phyloP scores from a whole-genome alignment of 1,284 basidiomycete species.

The Amylostereum chailletii region DNA sequence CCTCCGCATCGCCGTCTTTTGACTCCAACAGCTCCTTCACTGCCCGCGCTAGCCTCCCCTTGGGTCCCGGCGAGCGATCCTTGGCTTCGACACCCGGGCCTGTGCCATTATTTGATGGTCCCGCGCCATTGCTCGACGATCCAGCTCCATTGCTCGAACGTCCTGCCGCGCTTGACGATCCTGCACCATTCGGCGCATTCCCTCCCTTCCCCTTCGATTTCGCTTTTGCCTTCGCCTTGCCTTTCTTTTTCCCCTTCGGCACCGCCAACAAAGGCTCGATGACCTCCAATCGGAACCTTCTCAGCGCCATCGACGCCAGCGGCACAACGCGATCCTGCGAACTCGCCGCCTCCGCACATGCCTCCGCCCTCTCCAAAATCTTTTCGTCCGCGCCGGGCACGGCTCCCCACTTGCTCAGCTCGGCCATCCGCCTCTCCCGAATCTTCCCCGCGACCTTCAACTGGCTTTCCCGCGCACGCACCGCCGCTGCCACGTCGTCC shows the following conservation, averaged over 20 bases:
- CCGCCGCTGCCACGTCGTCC: constrained; percentile 48
- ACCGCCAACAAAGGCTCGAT: constrained; percentile 59
- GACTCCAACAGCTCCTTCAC: constrained; percentile 56
- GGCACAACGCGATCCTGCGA: constrained; percentile 54
- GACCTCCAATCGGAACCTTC: constrained; percentile 62
- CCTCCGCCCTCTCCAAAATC: constrained; percentile 45
- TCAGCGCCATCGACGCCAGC: constrained; percentile 51
- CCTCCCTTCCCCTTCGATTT: constrained; percentile 30
- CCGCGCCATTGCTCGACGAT: no score
- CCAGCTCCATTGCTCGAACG: no score
- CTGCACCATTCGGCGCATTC: constrained; percentile 16
- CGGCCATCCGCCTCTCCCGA: constrained; percentile 47
- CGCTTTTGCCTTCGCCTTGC: constrained; percentile 30
- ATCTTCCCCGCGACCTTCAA: constrained; percentile 49
- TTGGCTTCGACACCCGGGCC: constrained; percentile 4
- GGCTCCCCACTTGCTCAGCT: constrained; percentile 59
- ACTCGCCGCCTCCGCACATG: constrained; percentile 66
- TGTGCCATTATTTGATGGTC: no score
- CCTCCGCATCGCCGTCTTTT: constrained; percentile 36
- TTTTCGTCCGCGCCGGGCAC: constrained; percentile 18
- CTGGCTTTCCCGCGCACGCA: constrained; percentile 41
- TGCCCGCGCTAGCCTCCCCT: constrained; percentile 56
- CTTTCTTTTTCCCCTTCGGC: constrained; percentile 47
- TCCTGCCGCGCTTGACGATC: not conserved
- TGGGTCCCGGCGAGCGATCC: constrained; percentile 34